Conservation (phyloP, 306 rosid species). For the Cucurbita moschata region DNA sequence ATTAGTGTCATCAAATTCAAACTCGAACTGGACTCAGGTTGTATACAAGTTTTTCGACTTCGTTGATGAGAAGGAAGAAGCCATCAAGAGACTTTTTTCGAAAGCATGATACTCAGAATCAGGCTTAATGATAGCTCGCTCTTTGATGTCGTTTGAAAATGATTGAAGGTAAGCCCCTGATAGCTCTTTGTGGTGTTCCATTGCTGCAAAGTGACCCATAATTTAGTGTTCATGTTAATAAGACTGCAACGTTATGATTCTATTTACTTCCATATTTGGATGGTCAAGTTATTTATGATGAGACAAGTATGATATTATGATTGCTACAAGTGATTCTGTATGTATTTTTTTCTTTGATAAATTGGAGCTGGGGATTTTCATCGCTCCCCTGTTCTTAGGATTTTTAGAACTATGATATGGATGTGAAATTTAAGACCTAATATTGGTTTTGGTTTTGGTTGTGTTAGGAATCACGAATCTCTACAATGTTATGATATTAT, state of each 20-base stretch:
- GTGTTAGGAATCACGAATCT: too few relatives aligned
- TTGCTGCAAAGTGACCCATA: neutral
- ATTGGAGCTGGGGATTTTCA: too few relatives aligned
- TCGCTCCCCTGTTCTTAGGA: too few relatives aligned
- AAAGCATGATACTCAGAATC: conserved; percentile 29
- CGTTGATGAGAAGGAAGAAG: conserved; percentile 82
- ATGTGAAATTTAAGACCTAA: too few relatives aligned
- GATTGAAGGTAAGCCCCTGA: neutral
- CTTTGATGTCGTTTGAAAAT: neutral
- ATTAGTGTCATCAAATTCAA: conserved; percentile 12
- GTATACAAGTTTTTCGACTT: conserved; percentile 48
- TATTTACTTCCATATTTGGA: neutral
- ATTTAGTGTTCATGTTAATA: neutral
- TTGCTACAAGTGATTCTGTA: too few relatives aligned
- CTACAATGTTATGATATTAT: too few relatives aligned
- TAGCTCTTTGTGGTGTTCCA: neutral
- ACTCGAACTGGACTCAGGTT: conserved; percentile 33
- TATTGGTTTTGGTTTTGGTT: too few relatives aligned
- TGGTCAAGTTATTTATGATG: neutral
- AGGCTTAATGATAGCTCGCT: conserved; percentile 14
- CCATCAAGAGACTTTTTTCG: conserved; percentile 62
- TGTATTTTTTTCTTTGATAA: too few relatives aligned
- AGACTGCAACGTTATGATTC: neutral
- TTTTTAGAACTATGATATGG: too few relatives aligned
- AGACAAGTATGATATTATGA: too few relatives aligned